Evolutionary conservation across 345 rosid genomes (phyloP).

Genomic region (Raphanus raphanistrum): DNA sequence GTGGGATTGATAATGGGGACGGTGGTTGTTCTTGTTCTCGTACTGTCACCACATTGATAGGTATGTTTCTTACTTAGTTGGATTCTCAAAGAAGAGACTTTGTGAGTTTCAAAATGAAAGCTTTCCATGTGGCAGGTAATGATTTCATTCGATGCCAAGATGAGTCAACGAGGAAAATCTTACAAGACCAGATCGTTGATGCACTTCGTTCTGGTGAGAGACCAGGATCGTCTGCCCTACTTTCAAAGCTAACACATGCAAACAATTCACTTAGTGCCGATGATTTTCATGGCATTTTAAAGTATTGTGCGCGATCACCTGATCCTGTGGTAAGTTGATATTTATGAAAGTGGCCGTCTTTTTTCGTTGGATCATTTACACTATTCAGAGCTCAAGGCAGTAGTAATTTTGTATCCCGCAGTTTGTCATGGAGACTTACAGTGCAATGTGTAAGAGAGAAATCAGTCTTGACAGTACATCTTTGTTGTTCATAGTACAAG

Average conservation of each 20-base stretch:
- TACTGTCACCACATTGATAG: slow-evolving; percentile 43
- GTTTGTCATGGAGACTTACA: slow-evolving; percentile 92
- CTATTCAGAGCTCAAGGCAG: slow-evolving; percentile 15
- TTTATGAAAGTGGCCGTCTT: too few species aligned
- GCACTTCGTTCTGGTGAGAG: slow-evolving; percentile 71
- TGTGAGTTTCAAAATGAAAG: background rate
- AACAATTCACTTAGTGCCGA: slow-evolving; percentile 33
- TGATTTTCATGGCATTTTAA: slow-evolving; percentile 59
- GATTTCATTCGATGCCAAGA: slow-evolving; percentile 26
- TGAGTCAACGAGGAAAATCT: slow-evolving; percentile 32
- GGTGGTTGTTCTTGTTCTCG: slow-evolving; percentile 39
- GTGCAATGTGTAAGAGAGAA: slow-evolving; percentile 58
- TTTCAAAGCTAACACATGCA: slow-evolving; percentile 44
- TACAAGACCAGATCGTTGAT: slow-evolving; percentile 55
- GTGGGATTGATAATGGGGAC: slow-evolving; percentile 27
- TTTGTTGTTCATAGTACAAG: slow-evolving; percentile 54
- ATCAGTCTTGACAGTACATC: slow-evolving; percentile 46
- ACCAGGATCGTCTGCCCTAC: slow-evolving; percentile 60
- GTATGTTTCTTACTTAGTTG: slow-evolving; percentile 35
- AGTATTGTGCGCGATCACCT: slow-evolving; percentile 62
- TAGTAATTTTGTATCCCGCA: slow-evolving; percentile 37
- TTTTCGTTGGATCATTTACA: too few species aligned
- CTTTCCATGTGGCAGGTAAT: slow-evolving; percentile 40
- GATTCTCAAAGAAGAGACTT: slow-evolving; percentile 1
- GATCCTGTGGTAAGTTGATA: slow-evolving; percentile 70